A percentile compares a stretch with the other conserved stretches of the same genome.
Conservation (phyloP, 192 early-diverging fungal genomes). For the Gigaspora rosea region DNA sequence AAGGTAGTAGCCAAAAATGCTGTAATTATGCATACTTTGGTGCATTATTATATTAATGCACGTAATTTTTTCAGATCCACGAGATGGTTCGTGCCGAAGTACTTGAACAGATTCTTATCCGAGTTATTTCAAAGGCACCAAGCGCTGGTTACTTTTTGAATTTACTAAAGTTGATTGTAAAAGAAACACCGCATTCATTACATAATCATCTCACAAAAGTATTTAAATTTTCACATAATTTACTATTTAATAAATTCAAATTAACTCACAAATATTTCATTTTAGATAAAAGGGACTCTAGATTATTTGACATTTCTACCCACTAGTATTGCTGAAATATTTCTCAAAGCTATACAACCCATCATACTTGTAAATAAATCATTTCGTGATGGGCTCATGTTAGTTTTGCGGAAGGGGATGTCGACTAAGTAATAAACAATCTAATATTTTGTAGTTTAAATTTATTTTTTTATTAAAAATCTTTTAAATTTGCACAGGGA, state of each 20-base stretch:
- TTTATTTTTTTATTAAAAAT: slow-evolving; percentile 21
- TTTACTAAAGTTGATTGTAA: slow-evolving; percentile 50
- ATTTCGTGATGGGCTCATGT: slow-evolving; percentile 62
- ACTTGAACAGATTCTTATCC: slow-evolving; percentile 66
- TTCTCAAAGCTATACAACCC: slow-evolving; percentile 60
- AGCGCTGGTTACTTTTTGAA: slow-evolving; percentile 49
- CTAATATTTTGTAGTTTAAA: background rate
- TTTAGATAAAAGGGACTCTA: slow-evolving; percentile 63
- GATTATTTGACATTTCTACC: slow-evolving; percentile 67
- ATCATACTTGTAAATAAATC: slow-evolving; percentile 52
- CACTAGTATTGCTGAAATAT: slow-evolving; percentile 47
- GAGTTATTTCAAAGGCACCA: slow-evolving; percentile 52
- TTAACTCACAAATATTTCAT: background rate
- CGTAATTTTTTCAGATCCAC: slow-evolving; percentile 43
- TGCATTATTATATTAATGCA: no score
- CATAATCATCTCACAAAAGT: slow-evolving; percentile 40
- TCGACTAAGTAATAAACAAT: slow-evolving; percentile 56
- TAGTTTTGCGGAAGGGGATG: slow-evolving; percentile 71
- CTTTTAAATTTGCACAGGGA: slow-evolving; percentile 38
- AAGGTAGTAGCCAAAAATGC: slow-evolving; percentile 39
- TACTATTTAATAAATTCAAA: background rate
- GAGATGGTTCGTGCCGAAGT: slow-evolving; percentile 68
- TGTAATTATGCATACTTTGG: background rate
- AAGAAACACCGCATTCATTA: slow-evolving; percentile 43
- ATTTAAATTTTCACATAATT: background rate